Base-by-base conservation (phyloP, 2,329 filamentous ascomycete genomes). In the Cercospora janseana region DNA sequence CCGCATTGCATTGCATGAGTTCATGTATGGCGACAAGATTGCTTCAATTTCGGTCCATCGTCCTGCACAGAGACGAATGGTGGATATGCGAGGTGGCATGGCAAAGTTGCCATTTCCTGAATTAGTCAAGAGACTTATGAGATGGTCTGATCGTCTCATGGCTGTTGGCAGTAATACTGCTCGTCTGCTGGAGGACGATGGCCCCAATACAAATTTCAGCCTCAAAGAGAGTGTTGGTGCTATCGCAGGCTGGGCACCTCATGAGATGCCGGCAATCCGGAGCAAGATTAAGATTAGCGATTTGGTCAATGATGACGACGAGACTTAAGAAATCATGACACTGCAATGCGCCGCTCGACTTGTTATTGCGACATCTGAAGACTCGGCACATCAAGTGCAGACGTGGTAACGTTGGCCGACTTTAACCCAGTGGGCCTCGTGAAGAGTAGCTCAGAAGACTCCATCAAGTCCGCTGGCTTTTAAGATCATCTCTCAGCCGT, bases 1-100 rank as follows among this genome's bases (percentile, higher is more conserved):
- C 3, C 63, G 65, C 15, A 66, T 68, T n/a, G 65, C 65, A 10
- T 51, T 66, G 6, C 63, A 67, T 44, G 65, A 68, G 44, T 58
- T 59, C 28, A 60, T 68, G 60, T 67, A 68, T 40, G 64, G 65
- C n/a, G 61, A 67, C 54, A 55, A 59, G 21, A 49, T 58, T 9
- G 62, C 64, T 3, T 63, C 64, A 2, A 60, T 60, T 23, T 41
- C 50, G 3, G 58, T 66, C 7, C 65, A 68, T 49, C 60, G 65
- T 6, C 65, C 65, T 3, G 65, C 65, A 8, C 65, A 68, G 50
- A 49, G 57, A 35, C 59, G 62, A 3, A 67, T 67, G 65, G 63
- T 68, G 3, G 58, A 59, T 16, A 60, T 66, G 54, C 58, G 65
- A 13, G 65, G 65, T 20, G 65, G 65, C 9, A 64, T 66, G 60